Base-by-base conservation (phyloP, 2,329 filamentous ascomycete species). In the Colletotrichum shisoi region DNA sequence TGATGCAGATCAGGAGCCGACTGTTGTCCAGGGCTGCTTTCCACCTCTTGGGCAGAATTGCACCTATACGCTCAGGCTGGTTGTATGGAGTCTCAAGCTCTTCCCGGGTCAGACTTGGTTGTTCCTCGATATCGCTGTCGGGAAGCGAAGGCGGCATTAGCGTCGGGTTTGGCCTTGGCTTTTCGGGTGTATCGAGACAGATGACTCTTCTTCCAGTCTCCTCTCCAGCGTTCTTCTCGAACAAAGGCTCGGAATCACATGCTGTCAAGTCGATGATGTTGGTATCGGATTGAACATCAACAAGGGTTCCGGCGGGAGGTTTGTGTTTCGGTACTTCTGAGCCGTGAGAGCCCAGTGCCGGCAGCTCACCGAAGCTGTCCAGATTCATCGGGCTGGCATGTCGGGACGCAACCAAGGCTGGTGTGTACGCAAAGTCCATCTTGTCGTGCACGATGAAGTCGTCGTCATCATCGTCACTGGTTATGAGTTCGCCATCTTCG, bases 401-500 rank as follows among this genome's bases (percentile, higher is more conserved):
- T 8, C 44, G 61, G 31, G 42, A 3, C 27, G 39, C 44, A n/a
- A 4, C 17, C 13, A 44, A 42, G n/a, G 48, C 62, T 2, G 49
- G 40, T n/a, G 42, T 37, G 42, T 15, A 21, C 12, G 27, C 24
- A 40, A 27, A 37, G 34, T 49, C 49, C 21, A 48, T 45, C 49
- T 31, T 57, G 17, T 67, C 78, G 19, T 78, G 72, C 34, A 86
- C 79, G 53, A 90, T 75, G 67, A 89, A 88, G 51, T 80, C 76
- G 4, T 79, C 76, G 9, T 79, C 76, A 8, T 79, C 79, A 27
- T 83, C 82, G 27, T 79, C 80, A 68, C 83, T 85, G 2, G 80
- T 82, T n/a, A 87, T 71, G 9, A 82, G 64, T 54, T 88, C 85
- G 15, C 83, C 84, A 15, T 79, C 82, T 19, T 80, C 76, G 13